Conservation (phyloP, 768 basidiomycete species). For the Auriculariales sp. region DNA sequence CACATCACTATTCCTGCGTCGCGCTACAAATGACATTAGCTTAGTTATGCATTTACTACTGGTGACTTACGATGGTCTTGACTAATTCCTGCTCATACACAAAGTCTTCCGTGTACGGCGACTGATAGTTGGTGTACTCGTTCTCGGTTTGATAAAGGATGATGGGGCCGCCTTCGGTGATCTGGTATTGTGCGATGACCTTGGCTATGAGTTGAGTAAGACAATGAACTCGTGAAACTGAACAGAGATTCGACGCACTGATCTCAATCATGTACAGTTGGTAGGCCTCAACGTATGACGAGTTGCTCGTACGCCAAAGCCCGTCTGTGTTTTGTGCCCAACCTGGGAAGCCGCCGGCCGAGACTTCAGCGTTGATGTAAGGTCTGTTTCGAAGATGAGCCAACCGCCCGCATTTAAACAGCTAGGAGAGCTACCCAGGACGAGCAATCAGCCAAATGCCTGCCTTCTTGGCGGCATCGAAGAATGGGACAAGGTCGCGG, state of each 20-base stretch:
- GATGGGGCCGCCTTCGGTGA: slow-evolving; percentile 48
- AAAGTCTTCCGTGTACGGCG: background rate
- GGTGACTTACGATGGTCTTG: slow-evolving; percentile 1
- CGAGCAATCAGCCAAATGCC: slow-evolving; percentile 47
- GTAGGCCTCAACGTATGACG: slow-evolving; percentile 12
- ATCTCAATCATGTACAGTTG: slow-evolving; percentile 8
- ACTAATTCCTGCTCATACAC: slow-evolving; percentile 1
- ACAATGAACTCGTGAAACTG: no score
- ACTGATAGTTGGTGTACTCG: slow-evolving; percentile 22
- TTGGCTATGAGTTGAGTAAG: background rate
- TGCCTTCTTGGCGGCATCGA: slow-evolving; percentile 34
- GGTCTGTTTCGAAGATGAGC: slow-evolving; percentile 8
- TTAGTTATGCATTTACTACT: no score
- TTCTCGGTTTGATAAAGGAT: slow-evolving; percentile 33
- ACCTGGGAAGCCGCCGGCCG: slow-evolving; percentile 13
- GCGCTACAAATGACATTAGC: no score
- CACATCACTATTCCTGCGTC: slow-evolving; percentile 11
- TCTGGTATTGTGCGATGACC: slow-evolving; percentile 38
- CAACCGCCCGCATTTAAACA: background rate
- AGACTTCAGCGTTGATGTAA: slow-evolving; percentile 46
- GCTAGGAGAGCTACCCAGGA: slow-evolving; percentile 33
- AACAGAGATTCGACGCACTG: no score
- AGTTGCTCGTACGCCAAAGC: slow-evolving; percentile 11
- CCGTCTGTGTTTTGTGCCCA: slow-evolving; percentile 13
- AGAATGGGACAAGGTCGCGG: slow-evolving; percentile 36